Evolutionary conservation across 1,284 basidiomycete genomes (phyloP), one percentile per base, ranked within the genome.

Genomic region (Marasmius tenuissimus): DNA sequence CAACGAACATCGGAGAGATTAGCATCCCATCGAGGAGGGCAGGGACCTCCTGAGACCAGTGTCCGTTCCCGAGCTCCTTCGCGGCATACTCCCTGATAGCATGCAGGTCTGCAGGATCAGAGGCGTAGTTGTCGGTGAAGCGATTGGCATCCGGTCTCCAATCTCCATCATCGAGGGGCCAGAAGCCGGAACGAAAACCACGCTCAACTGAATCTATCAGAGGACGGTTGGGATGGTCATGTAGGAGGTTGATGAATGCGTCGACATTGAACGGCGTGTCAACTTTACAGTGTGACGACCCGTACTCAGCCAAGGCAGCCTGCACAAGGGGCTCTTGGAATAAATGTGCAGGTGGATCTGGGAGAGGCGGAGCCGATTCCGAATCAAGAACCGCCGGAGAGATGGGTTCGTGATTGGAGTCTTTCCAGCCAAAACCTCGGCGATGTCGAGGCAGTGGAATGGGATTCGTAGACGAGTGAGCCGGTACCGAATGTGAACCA

Each of bases 1-100:
- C 59, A 10, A 71, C 67, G 50, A 72, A 72, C 60, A 73, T 61
- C 0, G 70, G 70, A 1, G 71, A 73, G 10, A 64, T 42, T 14
- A 66, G 64, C 68, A 71, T 71, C 0, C 68, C 68, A 12, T 64
- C 62, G 0, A 65, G 58, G 14, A 69, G 65, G 52, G 10, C 69
- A 51, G 14, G 61, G 27, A 47, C 52, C 53, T 18, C 14, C 1
- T 9, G 40, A 39, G 72, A 72, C 70, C 71, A 72, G 1, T 61
- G 61, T 0, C 61, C 65, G 5, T 61, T 63, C 3, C 11, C 20
- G 9, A 66, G 22, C 47, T 73, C 70, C 51, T 67, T 68, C 40
- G 72, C 64, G 1, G 61, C 51, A 50, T 68, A 69, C 6, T 55
- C 60, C 7, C 66, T 59, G 16, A 71, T 66, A 0, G 66, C 64